Evolutionary conservation across 2,329 filamentous ascomycete genomes (phyloP), one percentile per base, ranked within the genome.

Genomic region (Trichoderma sp.): DNA sequence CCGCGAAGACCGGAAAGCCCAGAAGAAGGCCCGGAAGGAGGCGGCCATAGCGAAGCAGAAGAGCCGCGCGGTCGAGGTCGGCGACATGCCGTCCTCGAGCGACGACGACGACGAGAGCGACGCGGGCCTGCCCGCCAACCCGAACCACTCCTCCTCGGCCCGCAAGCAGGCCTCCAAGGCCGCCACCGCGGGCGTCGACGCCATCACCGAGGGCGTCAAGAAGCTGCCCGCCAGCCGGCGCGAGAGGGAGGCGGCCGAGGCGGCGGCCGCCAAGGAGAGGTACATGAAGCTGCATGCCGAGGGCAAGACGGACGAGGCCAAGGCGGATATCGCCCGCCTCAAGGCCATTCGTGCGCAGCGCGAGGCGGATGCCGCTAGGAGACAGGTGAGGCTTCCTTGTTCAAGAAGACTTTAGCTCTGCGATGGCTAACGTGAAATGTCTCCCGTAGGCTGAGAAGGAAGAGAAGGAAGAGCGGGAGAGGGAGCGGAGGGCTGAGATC

Each of bases 241-340:
- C 76, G 83, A 88, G 79, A 76, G 85, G 72, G 85, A 98, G 81
- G 91, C 93, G 2, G 74, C 95, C 41, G 90, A 97, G 79, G 93
- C 93, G 1, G 89, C 90, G 68, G 90, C 94, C 75, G 92, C 92
- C 34, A 93, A 93, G 77, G 93, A 97, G 82, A 85, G 88, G 70
- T 97, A 97, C 75, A 86, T 92, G 82, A 96, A 96, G 80, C 78
- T 97, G 72, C 94, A 97, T 74, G 91, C 93, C 65, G 90, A 93
- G 74, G 94, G 94, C 73, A 98, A 98, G 87, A 98, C 95, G 51
- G 95, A 99, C 67, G 91, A 97, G 83, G 93, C 94, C 55, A 90
- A 92, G 76, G 89, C 91, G 5, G 95, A 99, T 78, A 75, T 98
- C 71, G 94, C 92, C 66, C 86, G 95, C 64, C 80, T 99, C 73